These are phyloP conservation scores for Candida namnaoensis DNA, from an alignment of 805 yeast species.

Conservation along the genomic window DNA sequence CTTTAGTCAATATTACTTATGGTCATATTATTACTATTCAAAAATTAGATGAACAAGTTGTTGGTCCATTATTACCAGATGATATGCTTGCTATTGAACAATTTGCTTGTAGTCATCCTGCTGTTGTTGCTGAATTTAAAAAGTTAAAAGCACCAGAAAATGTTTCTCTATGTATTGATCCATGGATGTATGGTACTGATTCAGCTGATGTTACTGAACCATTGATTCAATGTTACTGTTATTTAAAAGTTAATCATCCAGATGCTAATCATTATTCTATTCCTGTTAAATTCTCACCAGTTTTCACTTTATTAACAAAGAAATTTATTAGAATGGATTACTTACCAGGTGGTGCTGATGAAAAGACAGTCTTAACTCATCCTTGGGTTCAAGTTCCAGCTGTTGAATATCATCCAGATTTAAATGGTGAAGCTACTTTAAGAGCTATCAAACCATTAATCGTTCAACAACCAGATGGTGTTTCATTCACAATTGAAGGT, in stretches of 20 bases:
- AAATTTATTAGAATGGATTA: conserved; percentile 66
- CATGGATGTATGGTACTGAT: conserved; percentile 85
- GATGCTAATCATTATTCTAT: conserved; percentile 71
- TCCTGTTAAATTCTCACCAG: conserved; percentile 69
- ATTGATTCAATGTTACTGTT: conserved; percentile 69
- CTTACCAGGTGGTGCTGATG: conserved; percentile 67
- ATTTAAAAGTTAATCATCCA: conserved; percentile 57
- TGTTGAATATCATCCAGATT: conserved; percentile 69
- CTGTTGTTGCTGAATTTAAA: conserved; percentile 52
- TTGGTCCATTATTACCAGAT: conserved; percentile 67
- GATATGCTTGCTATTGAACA: conserved; percentile 50
- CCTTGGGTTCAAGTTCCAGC: conserved; percentile 53
- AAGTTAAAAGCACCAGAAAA: conserved; percentile 54
- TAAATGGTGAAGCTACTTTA: conserved; percentile 38
- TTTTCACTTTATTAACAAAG: conserved; percentile 51
- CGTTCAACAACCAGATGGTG: conserved; percentile 72
- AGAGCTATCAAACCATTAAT: conserved; percentile 65
- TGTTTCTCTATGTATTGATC: conserved; percentile 51
- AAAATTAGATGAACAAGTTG: conserved; percentile 48
- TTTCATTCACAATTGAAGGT: conserved; percentile 54
- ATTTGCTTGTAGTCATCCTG: conserved; percentile 42
- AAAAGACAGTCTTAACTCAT: conserved; percentile 38
- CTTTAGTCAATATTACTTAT: conserved; percentile 56
- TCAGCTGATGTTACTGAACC: conserved; percentile 40
- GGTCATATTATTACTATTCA: conserved; percentile 53